Evolutionary conservation across 2,329 filamentous ascomycete species (phyloP), one percentile per base, ranked within the genome.

Genomic region (Teratosphaeria epicoccoides): DNA sequence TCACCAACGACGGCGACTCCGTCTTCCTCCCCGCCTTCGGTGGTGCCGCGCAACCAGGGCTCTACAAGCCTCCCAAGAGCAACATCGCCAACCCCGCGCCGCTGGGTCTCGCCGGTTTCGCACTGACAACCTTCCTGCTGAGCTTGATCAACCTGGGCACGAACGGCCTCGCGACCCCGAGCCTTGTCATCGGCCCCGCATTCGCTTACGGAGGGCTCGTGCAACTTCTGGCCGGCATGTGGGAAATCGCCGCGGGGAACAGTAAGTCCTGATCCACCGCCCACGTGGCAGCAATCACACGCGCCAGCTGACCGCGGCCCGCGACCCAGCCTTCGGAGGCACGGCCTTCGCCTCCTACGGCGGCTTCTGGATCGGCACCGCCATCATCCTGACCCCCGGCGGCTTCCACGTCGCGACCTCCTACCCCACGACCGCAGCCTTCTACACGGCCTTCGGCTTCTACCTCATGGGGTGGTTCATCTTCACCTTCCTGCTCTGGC

Each of bases 161-260:
- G 2, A 78, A 82, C 11, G 76, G 75, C 52, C 73, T 89, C 51
- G 69, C 69, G 1, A 67, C 66, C 2, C 82, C 85, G 46, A 85
- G 82, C 65, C 78, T 91, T 51, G 81, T 84, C 44, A 75, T 89
- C 9, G 79, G 80, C 11, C 71, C 84, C 14, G 85, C 85, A 5
- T 84, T 84, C 60, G 86, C 78, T 23, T 90, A 90, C 66, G 87
- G 87, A 62, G 87, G 86, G 61, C 74, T 89, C 14, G 81, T 90
- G 43, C 87, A 93, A 73, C 75, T 91, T 48, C 73, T 88, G 22
- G 84, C 87, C 58, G 87, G 87, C 73, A 93, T 91, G 87, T 93
- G 87, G 87, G 87, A 91, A 73, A 87, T 91, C 80, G 85, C 86
- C 29, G 77, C 87, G n/a, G 87, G 86, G 52, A 91, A 91, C 48